Conservation (phyloP, 371 early-diverging fungal species). For the Blakeslea trispora region DNA sequence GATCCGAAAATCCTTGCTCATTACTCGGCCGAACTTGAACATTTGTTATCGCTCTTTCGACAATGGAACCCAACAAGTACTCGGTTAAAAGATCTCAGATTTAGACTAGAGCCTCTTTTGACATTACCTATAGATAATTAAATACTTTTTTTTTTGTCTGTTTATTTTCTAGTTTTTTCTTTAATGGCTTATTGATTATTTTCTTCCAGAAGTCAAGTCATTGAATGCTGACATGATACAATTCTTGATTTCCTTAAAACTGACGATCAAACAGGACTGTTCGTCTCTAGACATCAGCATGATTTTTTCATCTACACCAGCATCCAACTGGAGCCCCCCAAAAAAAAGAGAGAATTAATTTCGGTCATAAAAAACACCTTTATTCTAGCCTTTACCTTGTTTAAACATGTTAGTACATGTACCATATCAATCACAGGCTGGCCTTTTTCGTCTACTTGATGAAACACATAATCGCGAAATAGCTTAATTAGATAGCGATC, state of each 20-base stretch:
- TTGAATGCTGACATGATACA: conserved; percentile 78
- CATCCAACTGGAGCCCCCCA: conserved; percentile 82
- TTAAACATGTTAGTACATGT: conserved; percentile 90
- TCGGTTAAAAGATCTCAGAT: conserved; percentile 78
- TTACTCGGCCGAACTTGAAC: conserved; percentile 57
- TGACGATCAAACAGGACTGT: conserved; percentile 87
- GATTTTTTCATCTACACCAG: conserved; percentile 84
- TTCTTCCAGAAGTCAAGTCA: conserved; percentile 59
- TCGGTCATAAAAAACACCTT: background rate
- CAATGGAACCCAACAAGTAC: conserved; percentile 81
- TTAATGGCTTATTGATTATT: conserved; percentile 22
- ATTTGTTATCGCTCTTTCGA: conserved; percentile 64
- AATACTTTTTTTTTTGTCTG: background rate
- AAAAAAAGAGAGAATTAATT: conserved; percentile 1
- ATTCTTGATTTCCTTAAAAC: conserved; percentile 84
- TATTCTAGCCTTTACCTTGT: conserved; percentile 68
- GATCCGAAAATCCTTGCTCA: conserved; percentile 65
- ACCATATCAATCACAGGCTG: conserved; percentile 87
- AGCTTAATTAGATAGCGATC: conserved; percentile 95
- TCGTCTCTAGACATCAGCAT: conserved; percentile 92
- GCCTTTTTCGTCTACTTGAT: conserved; percentile 90
- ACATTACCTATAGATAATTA: background rate
- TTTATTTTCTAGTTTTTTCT: conserved; percentile 19
- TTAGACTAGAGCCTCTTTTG: conserved; percentile 77
- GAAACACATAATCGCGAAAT: conserved; percentile 97